Evolutionary conservation across 495 filamentous ascomycete genomes (phyloP), one percentile per base, ranked within the genome.

Genomic region (Tricharina praecox): DNA sequence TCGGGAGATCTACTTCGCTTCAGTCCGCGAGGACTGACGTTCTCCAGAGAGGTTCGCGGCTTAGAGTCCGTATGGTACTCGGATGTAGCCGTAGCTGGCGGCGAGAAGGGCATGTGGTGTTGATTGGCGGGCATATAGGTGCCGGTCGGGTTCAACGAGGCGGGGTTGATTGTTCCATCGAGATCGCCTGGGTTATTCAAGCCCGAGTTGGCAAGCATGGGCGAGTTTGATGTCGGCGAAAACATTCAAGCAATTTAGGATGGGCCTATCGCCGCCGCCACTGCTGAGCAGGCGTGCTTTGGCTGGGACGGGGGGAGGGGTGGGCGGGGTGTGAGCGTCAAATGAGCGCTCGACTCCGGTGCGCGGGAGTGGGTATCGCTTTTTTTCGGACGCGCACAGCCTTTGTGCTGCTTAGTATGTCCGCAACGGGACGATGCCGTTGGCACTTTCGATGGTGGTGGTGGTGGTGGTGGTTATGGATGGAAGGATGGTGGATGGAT

Each of bases 1-100:
- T 92, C 83, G 55, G 85, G 87, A 45, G 90, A 94, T 48, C 85
- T 85, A 75, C 83, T 90, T 66, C 90, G 77, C 70, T 96, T 97
- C 61, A 84, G 64, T 51, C 86, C 85, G 62, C 90, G 79, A 53
- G 85, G 75, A 41, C 63, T 63, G 58, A 71, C 9, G 19, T 33
- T 70, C 16, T 65, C 65, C 52, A 69, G 68, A 55, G 68, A 66
- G 51, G 68, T 58, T 60, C 64, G 60, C 34, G 62, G 62, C 53
- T 64, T 65, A 19, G 58, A 50, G 25, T 62, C 55, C 23, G 51
- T 53, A 35, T 54, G 55, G 41, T 48, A 59, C 19, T 59, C 59
- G 16, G 60, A 54, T 9, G 59, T 40, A n/a, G 39, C 21, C 23
- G 60, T 56, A 18, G 49, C 51, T 45, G 58, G 53, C 34, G 50